These are phyloP conservation scores for Suillus variegatus DNA, from an alignment of 768 basidiomycete genomes.

Conservation along the genomic window DNA sequence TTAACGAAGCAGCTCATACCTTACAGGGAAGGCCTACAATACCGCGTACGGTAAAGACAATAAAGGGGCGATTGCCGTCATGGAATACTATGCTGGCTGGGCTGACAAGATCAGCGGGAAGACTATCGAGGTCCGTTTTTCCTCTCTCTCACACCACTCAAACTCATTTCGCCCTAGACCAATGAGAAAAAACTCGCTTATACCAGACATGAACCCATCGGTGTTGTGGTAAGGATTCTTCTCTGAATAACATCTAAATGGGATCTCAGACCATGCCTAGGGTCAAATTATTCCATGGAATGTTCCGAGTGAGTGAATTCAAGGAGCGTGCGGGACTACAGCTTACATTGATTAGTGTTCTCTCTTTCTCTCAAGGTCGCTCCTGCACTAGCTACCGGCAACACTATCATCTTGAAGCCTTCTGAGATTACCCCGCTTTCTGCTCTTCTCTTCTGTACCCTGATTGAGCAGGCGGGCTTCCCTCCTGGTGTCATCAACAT, in stretches of 20 bases:
- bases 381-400: constrained; percentile 79
- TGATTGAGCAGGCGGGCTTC: constrained; percentile 71
- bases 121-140: constrained; percentile 42
- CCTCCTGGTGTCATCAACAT: constrained; percentile 80
- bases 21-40: constrained; percentile 10
- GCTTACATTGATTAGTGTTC: constrained; percentile 34
- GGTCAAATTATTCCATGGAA: constrained; percentile 72
- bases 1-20: background rate
- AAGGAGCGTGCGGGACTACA: too few species aligned
- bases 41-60: constrained; percentile 11
- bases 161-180: constrained; percentile 42
- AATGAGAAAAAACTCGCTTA: constrained; percentile 47
- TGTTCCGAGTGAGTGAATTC: constrained; percentile 39
- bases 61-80: constrained; percentile 34
- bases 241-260: constrained; percentile 19
- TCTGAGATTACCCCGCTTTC: constrained; percentile 79
- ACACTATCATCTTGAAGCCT: constrained; percentile 77
- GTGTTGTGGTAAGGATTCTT: constrained; percentile 39
- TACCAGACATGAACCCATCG: constrained; percentile 63
- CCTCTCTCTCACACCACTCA: background rate
- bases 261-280: constrained; percentile 20
- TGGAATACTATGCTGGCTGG: constrained; percentile 61
- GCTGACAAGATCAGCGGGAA: constrained; percentile 59
- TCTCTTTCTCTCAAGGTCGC: constrained; percentile 77
- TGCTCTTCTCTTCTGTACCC: constrained; percentile 49